Conservation (phyloP, 1,284 basidiomycete genomes). For the Sporisorium graminicola region DNA sequence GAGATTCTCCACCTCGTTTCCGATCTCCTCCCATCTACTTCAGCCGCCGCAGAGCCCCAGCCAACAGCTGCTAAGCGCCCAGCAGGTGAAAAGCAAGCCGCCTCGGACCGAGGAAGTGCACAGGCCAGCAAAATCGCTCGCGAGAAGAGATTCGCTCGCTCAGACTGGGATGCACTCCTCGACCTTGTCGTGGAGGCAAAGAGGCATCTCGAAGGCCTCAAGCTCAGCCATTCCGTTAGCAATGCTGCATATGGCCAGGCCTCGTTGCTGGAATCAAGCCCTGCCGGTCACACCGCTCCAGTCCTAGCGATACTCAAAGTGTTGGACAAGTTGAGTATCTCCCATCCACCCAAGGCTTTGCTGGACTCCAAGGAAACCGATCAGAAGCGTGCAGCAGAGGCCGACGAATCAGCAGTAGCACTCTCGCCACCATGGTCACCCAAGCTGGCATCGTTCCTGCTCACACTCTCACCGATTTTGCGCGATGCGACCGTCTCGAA, state of each 20-base stretch:
- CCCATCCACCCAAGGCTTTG: slow-evolving; percentile 26
- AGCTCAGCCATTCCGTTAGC: slow-evolving; percentile 21
- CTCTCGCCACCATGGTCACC: slow-evolving; percentile 57
- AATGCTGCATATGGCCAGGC: slow-evolving; percentile 8
- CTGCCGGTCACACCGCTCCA: slow-evolving; percentile 11
- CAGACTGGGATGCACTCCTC: slow-evolving; percentile 65
- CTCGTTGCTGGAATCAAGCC: slow-evolving; percentile 5
- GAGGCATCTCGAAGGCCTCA: slow-evolving; percentile 60
- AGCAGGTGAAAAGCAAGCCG: slow-evolving; percentile 12
- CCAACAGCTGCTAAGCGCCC: slow-evolving; percentile 8
- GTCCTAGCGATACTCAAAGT: slow-evolving; percentile 43
- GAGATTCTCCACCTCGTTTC: slow-evolving; percentile 61
- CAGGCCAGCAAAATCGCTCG: slow-evolving; percentile 5
- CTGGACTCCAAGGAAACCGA: slow-evolving; percentile 22
- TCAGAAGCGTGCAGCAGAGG: slow-evolving; percentile 12
- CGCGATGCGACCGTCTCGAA: slow-evolving; percentile 59
- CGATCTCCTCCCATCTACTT: slow-evolving; percentile 51
- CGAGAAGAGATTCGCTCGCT: slow-evolving; percentile 22
- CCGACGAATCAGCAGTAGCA: slow-evolving; percentile 9
- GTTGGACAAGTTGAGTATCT: slow-evolving; percentile 37
- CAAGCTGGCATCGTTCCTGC: slow-evolving; percentile 56
- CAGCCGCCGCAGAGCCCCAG: slow-evolving; percentile 3
- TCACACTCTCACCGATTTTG: slow-evolving; percentile 62
- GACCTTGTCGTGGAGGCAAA: slow-evolving; percentile 61
- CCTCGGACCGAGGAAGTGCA: slow-evolving; percentile 3